Conservation (phyloP, 441 rosid species). For the Theobroma grandiflorum region DNA sequence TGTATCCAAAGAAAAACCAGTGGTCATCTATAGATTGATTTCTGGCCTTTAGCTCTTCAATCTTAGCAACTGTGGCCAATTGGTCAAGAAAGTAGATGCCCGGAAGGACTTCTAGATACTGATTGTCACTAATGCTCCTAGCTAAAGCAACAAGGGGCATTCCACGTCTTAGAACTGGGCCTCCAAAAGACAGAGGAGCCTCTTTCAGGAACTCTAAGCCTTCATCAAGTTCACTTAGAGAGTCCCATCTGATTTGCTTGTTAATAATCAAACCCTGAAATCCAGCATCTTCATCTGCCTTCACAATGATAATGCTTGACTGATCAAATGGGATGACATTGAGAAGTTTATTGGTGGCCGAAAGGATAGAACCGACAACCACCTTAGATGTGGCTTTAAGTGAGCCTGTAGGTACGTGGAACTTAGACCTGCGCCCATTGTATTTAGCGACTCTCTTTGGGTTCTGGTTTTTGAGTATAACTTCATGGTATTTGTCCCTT, state of each 20-base stretch:
- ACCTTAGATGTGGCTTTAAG: conserved; percentile 45
- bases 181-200: conserved; percentile 78
- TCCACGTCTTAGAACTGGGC: conserved; percentile 69
- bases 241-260: conserved; percentile 80
- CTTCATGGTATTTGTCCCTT: conserved; percentile 59
- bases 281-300: conserved; percentile 58
- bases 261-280: conserved; percentile 86
- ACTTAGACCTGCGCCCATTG: conserved; percentile 35
- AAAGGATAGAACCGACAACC: conserved; percentile 68
- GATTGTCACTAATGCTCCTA: conserved; percentile 41
- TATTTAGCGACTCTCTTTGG: conserved; percentile 39
- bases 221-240: conserved; percentile 59
- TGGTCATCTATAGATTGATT: conserved; percentile 53
- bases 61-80: conserved; percentile 49
- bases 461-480: conserved; percentile 50
- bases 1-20: conserved; percentile 93
- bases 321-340: conserved; percentile 63
- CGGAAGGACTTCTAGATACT: conserved; percentile 61
- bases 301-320: conserved; percentile 74
- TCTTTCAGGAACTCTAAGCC: conserved; percentile 64
- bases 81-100: conserved; percentile 84
- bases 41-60: conserved; percentile 60
- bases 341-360: conserved; percentile 69
- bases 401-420: conserved; percentile 30
- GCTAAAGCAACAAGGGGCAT: conserved; percentile 75